A percentile compares a stretch with the other conserved stretches of the same genome.
Conservation (phyloP, 805 yeast genomes). For the Zygoascus ofunaensis region DNA sequence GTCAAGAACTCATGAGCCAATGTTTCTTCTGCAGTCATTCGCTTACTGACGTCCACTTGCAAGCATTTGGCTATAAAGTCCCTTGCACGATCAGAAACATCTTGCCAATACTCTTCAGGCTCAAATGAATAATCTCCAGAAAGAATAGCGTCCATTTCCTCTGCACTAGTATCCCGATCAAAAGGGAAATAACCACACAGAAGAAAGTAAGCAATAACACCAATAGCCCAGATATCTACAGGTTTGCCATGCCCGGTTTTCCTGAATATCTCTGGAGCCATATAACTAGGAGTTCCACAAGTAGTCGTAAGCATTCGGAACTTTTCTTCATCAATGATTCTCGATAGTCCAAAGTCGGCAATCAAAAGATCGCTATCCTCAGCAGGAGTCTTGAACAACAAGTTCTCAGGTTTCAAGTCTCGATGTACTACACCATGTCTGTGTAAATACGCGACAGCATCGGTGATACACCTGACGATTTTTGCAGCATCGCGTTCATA, state of each 20-base stretch:
- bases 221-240: conserved; percentile 71
- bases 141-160: conserved; percentile 55
- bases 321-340: conserved; percentile 35
- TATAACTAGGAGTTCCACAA: conserved; percentile 65
- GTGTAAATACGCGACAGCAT: conserved; percentile 53
- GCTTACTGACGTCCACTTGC: conserved; percentile 33
- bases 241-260: conserved; percentile 47
- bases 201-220: conserved; percentile 62
- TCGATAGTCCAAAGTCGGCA: conserved; percentile 60
- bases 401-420: conserved; percentile 65
- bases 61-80: conserved; percentile 52
- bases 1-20: conserved; percentile 38
- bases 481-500: conserved; percentile 42
- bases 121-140: conserved; percentile 51
- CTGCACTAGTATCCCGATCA: conserved; percentile 62
- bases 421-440: conserved; percentile 54
- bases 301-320: conserved; percentile 36
- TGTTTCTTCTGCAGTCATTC: conserved; percentile 41
- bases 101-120: conserved; percentile 50
- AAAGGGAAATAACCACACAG: conserved; percentile 70
- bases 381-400: conserved; percentile 40
- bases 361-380: conserved; percentile 36
- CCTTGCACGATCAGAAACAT: conserved; percentile 44
- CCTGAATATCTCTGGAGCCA: conserved; percentile 61
- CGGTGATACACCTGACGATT: conserved; percentile 41